Evolutionary conservation across 352 stramenopile genomes (phyloP), one percentile per base, ranked within the genome.

Genomic region (Phytophthora pseudosyringae): DNA sequence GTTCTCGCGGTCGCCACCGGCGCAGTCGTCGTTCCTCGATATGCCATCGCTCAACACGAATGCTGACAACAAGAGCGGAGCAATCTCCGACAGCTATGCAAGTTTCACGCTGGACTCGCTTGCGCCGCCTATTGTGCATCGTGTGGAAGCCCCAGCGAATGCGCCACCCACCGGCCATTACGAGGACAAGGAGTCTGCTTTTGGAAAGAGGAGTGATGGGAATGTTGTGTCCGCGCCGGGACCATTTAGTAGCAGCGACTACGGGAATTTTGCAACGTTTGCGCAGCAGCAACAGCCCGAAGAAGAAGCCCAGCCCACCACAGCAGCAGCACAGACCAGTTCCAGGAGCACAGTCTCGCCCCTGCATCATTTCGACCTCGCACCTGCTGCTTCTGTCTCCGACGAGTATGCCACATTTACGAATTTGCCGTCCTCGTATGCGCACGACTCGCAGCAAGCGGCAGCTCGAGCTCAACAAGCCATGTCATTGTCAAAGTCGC

Each of bases 251-350:
- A 65, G 35, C 5, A 61, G 29, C 5, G 75, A 86, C 29, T 89
- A 90, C 31, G 75, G 77, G 15, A 81, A 55, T 41, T 89, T 91
- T 28, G 64, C 61, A 18, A 63, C 67, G 7, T 63, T 88, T 44
- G 36, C 46, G 15, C 40, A 53, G 21, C 39, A 63, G n/a, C 57
- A 28, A 18, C 51, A 73, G 36, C 51, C 60, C 4, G 38, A 64
- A 21, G 64, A 59, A 59, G 29, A 60, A 57, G 41, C 11, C 28
- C 53, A 69, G 12, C 52, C 47, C 15, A 15, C 32, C 13, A 40
- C 29, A 31, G 4, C 31, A 50, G 21, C 28, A 18, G 21, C n/a
- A 13, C 41, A 31, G 35, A 11, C 32, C 18, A 4, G 12, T 10
- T 26, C 15, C 1, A 40, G 11, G 9, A 56, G 33, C 52, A 21